phyloP scores from a whole-genome alignment of 805 yeast genomes.

The Yarrowia phangngaensis region DNA sequence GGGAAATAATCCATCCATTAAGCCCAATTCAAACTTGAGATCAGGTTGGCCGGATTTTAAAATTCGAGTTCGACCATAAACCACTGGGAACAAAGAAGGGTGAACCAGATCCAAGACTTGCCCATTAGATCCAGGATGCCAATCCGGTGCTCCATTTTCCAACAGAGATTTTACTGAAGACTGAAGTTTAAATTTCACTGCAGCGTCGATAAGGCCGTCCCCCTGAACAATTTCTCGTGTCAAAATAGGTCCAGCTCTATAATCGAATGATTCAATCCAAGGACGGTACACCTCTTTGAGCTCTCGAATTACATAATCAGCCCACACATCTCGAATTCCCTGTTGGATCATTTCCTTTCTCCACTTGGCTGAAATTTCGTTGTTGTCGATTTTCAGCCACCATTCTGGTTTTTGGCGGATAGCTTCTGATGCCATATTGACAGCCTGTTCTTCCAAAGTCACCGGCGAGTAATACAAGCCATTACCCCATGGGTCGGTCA shows the following conservation, averaged over 20 bases:
- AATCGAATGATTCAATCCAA: slow-evolving; percentile 22
- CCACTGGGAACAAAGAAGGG: slow-evolving; percentile 43
- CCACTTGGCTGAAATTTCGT: slow-evolving; percentile 37
- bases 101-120: slow-evolving; percentile 44
- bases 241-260: slow-evolving; percentile 32
- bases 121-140: slow-evolving; percentile 42
- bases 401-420: slow-evolving; percentile 38
- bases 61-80: slow-evolving; percentile 34
- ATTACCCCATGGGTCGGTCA: not conserved
- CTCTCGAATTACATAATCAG: slow-evolving; percentile 38
- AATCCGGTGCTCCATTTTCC: slow-evolving; percentile 36
- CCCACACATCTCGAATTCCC: slow-evolving; percentile 31
- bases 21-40: not conserved
- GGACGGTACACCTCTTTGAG: slow-evolving; percentile 37
- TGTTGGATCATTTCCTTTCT: slow-evolving; percentile 32
- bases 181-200: slow-evolving; percentile 30
- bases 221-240: slow-evolving; percentile 34
- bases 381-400: slow-evolving; percentile 35
- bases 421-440: not conserved
- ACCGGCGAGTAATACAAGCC: not conserved
- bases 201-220: slow-evolving; percentile 32
- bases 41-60: slow-evolving; percentile 5
- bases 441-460: slow-evolving; percentile 8
- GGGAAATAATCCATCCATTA: not conserved
- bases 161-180: slow-evolving; percentile 23